These are phyloP conservation scores for Peribolospora kevripleyi DNA, from an alignment of 768 basidiomycete species.

Conservation along the genomic window DNA sequence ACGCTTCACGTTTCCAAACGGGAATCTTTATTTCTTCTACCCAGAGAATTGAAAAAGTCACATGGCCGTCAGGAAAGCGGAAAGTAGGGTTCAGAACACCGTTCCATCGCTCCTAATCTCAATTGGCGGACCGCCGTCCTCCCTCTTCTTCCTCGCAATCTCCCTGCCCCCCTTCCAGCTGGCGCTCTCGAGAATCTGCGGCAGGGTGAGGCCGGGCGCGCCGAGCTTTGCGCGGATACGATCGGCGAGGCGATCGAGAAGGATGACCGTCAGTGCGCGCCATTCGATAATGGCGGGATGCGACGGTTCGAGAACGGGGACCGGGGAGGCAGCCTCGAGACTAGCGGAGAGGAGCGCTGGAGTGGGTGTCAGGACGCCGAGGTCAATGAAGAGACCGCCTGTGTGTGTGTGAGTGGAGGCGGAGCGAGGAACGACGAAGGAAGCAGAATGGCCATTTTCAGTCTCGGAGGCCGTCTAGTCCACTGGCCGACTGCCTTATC, in stretches of 20 bases:
- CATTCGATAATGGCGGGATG: slow-evolving; percentile 88
- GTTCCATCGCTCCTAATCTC: slow-evolving; percentile 70
- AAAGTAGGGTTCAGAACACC: slow-evolving; percentile 31
- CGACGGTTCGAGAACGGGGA: slow-evolving; percentile 43
- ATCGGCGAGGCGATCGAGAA: slow-evolving; percentile 62
- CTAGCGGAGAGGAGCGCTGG: slow-evolving; percentile 27
- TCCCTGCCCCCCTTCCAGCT: slow-evolving; percentile 95
- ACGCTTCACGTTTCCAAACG: too few relatives aligned
- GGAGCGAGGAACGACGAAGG: neutral
- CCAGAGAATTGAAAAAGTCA: too few relatives aligned
- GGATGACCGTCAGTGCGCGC: slow-evolving; percentile 84
- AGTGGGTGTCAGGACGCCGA: slow-evolving; percentile 50
- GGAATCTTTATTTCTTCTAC: too few relatives aligned
- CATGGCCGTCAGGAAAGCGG: too few relatives aligned
- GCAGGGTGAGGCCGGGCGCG: slow-evolving; percentile 35
- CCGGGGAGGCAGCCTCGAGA: slow-evolving; percentile 24
- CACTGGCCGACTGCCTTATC: neutral
- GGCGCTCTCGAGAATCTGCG: slow-evolving; percentile 77
- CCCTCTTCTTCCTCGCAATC: slow-evolving; percentile 56
- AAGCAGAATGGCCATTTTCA: neutral
- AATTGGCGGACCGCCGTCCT: slow-evolving; percentile 50
- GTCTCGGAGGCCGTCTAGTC: neutral
- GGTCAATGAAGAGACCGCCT: slow-evolving; percentile 74
- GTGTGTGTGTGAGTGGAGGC: neutral
- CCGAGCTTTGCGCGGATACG: slow-evolving; percentile 38